These are phyloP conservation scores for Cnidoscolus chayamansa DNA, from an alignment of 441 rosid species.

Conservation along the genomic window DNA sequence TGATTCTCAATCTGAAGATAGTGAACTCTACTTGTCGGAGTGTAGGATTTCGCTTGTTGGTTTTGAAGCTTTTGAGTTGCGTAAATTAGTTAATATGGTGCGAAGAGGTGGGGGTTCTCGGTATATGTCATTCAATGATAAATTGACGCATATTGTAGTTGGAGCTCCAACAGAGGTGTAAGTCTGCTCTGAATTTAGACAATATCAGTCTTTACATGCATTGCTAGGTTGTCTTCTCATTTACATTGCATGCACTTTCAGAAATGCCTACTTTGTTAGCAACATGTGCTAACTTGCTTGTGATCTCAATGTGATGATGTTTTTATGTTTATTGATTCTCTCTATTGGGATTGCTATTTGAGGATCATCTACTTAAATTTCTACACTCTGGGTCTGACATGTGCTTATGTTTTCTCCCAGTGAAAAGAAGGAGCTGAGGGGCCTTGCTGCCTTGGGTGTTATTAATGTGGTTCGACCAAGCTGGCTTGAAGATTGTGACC, in stretches of 20 bases:
- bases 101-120: slow-evolving; percentile 92
- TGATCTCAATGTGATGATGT: slow-evolving; percentile 14
- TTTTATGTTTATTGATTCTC: slow-evolving; percentile 23
- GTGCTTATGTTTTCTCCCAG: slow-evolving; percentile 37
- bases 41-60: slow-evolving; percentile 79
- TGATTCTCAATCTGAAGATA: slow-evolving; percentile 81
- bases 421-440: slow-evolving; percentile 79
- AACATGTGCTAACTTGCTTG: background rate
- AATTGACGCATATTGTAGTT: slow-evolving; percentile 84
- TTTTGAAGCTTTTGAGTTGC: slow-evolving; percentile 81
- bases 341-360: slow-evolving; percentile 12
- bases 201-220: background rate
- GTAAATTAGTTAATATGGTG: slow-evolving; percentile 73
- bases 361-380: slow-evolving; percentile 15
- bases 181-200: slow-evolving; percentile 28
- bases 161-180: slow-evolving; percentile 92
- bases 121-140: slow-evolving; percentile 55
- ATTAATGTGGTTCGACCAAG: slow-evolving; percentile 71
- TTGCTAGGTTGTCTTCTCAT: slow-evolving; percentile 13
- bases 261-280: slow-evolving; percentile 15
- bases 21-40: slow-evolving; percentile 85
- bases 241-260: background rate
- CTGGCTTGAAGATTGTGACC: slow-evolving; percentile 96
- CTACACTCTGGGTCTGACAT: slow-evolving; percentile 16
- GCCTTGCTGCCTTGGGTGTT: slow-evolving; percentile 82